These are phyloP conservation scores for Pelargonium citronellum DNA, from an alignment of 441 rosid species.

Conservation along the genomic window DNA sequence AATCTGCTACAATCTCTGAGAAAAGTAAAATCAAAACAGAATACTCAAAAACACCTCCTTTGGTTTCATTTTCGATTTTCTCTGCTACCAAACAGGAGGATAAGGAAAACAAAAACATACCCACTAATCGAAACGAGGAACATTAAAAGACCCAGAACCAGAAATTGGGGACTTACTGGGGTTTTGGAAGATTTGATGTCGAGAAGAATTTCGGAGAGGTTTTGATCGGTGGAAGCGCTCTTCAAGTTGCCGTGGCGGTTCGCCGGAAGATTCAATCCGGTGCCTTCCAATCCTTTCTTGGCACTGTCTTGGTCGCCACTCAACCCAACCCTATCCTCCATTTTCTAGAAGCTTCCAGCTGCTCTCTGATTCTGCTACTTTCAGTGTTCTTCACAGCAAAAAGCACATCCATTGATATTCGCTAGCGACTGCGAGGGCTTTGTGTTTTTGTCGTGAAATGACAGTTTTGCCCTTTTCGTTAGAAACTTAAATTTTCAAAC, in stretches of 20 bases:
- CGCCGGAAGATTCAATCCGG: slow-evolving; percentile 30
- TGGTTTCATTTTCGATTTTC: neutral
- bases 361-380: no score
- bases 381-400: no score
- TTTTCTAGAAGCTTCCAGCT: slow-evolving; percentile 7
- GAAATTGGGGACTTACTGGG: slow-evolving; percentile 27
- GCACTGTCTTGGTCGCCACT: slow-evolving; percentile 19
- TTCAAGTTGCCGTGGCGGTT: slow-evolving; percentile 52
- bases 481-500: no score
- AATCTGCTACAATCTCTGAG: no score
- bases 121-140: no score
- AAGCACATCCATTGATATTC: no score
- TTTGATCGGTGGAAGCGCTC: slow-evolving; percentile 47
- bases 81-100: neutral
- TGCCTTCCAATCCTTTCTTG: slow-evolving; percentile 32
- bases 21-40: no score
- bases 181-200: slow-evolving; percentile 47
- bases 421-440: no score
- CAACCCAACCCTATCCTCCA: slow-evolving; percentile 26
- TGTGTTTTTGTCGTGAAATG: no score
- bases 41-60: neutral
- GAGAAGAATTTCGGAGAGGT: slow-evolving; percentile 36
- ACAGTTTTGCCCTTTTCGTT: no score
- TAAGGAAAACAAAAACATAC: neutral
- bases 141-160: neutral